Evolutionary conservation across 2,329 filamentous ascomycete genomes (phyloP).

Genomic region (Tolypocladium tundrense): DNA sequence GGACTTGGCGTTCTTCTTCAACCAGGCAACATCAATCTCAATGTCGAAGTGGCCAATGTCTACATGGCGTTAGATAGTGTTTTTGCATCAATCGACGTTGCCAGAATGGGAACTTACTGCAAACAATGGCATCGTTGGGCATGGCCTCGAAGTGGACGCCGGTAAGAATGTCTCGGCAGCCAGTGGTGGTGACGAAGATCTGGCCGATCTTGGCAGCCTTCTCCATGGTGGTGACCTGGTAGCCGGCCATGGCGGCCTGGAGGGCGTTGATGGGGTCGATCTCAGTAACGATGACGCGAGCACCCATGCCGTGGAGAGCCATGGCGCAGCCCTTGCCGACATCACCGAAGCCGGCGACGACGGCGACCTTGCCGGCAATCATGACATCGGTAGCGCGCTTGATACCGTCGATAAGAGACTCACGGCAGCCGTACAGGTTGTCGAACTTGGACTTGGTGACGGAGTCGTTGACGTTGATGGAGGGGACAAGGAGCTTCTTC

Average conservation of each 20-base stretch:
- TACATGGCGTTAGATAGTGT: constrained; percentile 8
- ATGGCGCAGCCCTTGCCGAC: constrained; percentile 98
- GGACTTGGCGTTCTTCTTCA: constrained; percentile 91
- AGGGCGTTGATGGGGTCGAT: constrained; percentile 99
- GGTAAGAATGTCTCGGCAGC: constrained; percentile 95
- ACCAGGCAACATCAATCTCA: constrained; percentile 98
- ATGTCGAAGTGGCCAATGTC: constrained; percentile 99
- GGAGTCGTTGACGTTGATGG: constrained; percentile 99
- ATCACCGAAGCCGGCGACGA: constrained; percentile 97
- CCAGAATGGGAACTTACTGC: constrained; percentile 52
- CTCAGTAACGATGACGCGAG: constrained; percentile 91
- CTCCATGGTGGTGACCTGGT: constrained; percentile 96
- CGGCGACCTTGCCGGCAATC: constrained; percentile 97
- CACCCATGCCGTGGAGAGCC: constrained; percentile 94
- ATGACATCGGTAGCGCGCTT: constrained; percentile 99
- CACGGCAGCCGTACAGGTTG: constrained; percentile 99
- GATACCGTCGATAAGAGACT: constrained; percentile 98
- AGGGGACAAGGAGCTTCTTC: constrained; percentile 76
- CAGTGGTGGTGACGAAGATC: constrained; percentile 99
- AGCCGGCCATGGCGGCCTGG: constrained; percentile 95
- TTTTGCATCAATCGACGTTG: not conserved
- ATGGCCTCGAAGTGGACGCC: constrained; percentile 90
- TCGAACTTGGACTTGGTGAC: constrained; percentile 99
- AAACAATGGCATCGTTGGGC: constrained; percentile 96
- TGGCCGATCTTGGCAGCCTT: constrained; percentile 82